Evolutionary conservation across 2,329 filamentous ascomycete genomes (phyloP).

Genomic region (Metarhizium humberi): DNA sequence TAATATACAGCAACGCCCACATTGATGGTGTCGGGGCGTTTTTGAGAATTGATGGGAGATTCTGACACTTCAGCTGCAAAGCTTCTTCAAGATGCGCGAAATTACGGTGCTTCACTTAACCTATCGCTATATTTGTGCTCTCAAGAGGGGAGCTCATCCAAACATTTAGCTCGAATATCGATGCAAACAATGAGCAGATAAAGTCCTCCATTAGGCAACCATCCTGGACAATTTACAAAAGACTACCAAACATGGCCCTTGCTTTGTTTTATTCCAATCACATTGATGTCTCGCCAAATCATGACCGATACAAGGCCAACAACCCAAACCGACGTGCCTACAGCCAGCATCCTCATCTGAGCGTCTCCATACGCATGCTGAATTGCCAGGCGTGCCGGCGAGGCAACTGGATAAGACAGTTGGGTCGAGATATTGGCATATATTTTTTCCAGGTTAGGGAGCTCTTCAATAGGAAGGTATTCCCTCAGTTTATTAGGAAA

Average conservation of each 20-base stretch:
- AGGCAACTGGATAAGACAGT: conserved; percentile 37
- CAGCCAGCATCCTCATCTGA: conserved; percentile 38
- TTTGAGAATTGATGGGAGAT: no score
- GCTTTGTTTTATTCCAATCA: neutral
- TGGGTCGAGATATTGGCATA: conserved; percentile 45
- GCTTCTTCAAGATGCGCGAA: no score
- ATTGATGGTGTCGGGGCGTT: no score
- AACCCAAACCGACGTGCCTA: conserved; percentile 15
- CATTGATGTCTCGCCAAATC: neutral
- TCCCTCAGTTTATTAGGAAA: conserved; percentile 32
- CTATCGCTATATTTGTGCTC: no score
- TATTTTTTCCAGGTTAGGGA: conserved; percentile 33
- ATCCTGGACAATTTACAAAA: neutral
- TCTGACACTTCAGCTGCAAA: no score
- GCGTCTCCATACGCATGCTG: conserved; percentile 47
- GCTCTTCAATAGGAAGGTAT: conserved; percentile 36
- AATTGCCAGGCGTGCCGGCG: conserved; percentile 38
- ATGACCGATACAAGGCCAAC: neutral
- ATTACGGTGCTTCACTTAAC: no score
- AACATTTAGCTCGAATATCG: no score
- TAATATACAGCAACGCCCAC: no score
- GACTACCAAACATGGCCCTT: neutral
- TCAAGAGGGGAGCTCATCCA: no score
- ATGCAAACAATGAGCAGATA: no score
- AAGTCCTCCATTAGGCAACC: no score